Conservation (phyloP, 371 early-diverging fungal genomes). For the Mucor piriformis region DNA sequence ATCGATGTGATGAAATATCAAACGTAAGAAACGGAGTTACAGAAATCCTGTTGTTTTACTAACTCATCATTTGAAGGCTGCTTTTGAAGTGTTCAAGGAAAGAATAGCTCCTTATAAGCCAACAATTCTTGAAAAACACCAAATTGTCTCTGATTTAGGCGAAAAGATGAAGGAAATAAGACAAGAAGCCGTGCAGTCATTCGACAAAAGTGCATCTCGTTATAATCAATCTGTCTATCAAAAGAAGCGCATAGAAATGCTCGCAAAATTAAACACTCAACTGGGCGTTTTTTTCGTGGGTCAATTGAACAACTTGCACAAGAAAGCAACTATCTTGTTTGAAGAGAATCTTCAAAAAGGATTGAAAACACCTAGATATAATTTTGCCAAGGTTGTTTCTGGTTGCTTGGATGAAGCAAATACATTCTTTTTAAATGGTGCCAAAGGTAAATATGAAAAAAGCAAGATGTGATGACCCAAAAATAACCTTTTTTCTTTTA, state of each 20-base stretch:
- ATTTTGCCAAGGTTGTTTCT: conserved; percentile 58
- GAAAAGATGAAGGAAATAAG: conserved; percentile 62
- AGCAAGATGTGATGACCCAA: background rate
- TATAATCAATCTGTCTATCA: conserved; percentile 90
- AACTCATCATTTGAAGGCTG: conserved; percentile 55
- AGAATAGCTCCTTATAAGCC: conserved; percentile 64
- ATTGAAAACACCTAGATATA: conserved; percentile 44
- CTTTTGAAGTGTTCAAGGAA: conserved; percentile 69
- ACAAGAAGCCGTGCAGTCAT: conserved; percentile 62
- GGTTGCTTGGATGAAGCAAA: conserved; percentile 47
- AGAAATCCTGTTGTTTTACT: background rate
- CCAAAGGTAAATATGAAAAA: conserved; percentile 20
- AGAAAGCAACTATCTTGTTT: conserved; percentile 70
- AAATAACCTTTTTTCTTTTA: background rate
- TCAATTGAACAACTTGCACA: conserved; percentile 86
- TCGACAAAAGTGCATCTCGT: conserved; percentile 89
- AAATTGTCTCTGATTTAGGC: conserved; percentile 79
- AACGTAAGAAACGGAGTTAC: conserved; percentile 35
- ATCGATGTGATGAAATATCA: conserved; percentile 96
- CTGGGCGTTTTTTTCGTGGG: conserved; percentile 79
- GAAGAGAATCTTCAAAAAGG: conserved; percentile 40
- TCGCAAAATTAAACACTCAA: conserved; percentile 72
- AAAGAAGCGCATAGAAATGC: conserved; percentile 82
- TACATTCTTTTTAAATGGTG: conserved; percentile 19
- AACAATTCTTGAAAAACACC: conserved; percentile 73